Percentiles rank a stretch among this genome's conserved stretches.
These are phyloP conservation scores for Auriscalpium vulgare DNA, from an alignment of 768 basidiomycete genomes.

Conservation along the genomic window DNA sequence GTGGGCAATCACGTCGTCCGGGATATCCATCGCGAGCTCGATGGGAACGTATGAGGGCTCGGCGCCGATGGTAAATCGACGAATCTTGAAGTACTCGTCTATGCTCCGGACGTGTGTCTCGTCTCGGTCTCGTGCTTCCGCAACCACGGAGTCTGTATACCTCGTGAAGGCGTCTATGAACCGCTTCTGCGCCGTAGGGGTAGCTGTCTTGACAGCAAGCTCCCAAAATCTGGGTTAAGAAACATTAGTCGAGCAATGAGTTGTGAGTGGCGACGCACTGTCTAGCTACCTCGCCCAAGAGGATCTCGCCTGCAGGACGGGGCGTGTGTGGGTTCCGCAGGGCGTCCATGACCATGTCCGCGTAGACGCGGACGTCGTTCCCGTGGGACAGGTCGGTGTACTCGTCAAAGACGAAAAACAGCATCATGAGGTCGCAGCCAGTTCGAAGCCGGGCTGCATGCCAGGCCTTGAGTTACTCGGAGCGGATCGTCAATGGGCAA, in stretches of 20 bases:
- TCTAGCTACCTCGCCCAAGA: conserved; percentile 31
- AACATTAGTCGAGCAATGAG: not conserved
- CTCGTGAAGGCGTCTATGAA: conserved; percentile 30
- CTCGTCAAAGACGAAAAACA: conserved; percentile 44
- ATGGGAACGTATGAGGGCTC: conserved; percentile 30
- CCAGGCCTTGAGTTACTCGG: not conserved
- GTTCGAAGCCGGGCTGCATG: conserved; percentile 18
- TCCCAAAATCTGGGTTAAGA: not conserved
- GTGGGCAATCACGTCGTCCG: conserved; percentile 32
- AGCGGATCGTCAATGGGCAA: not conserved
- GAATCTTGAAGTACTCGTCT: conserved; percentile 30
- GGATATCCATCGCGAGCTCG: conserved; percentile 31
- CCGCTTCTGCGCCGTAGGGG: conserved; percentile 19
- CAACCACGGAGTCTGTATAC: conserved; percentile 30
- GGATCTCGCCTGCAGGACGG: conserved; percentile 27
- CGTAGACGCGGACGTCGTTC: conserved; percentile 22
- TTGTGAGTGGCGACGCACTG: conserved; percentile 23
- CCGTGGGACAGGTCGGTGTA: conserved; percentile 33
- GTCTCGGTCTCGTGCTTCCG: conserved; percentile 33
- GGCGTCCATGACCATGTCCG: conserved; percentile 34
- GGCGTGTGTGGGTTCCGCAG: conserved; percentile 26
- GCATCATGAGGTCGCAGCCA: conserved; percentile 42
- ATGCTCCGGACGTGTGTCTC: conserved; percentile 26
- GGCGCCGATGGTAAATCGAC: conserved; percentile 32
- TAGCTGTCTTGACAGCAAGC: conserved; percentile 16